phyloP scores from a whole-genome alignment of 495 filamentous ascomycete species.

The Barbatosphaeria neglecta region DNA sequence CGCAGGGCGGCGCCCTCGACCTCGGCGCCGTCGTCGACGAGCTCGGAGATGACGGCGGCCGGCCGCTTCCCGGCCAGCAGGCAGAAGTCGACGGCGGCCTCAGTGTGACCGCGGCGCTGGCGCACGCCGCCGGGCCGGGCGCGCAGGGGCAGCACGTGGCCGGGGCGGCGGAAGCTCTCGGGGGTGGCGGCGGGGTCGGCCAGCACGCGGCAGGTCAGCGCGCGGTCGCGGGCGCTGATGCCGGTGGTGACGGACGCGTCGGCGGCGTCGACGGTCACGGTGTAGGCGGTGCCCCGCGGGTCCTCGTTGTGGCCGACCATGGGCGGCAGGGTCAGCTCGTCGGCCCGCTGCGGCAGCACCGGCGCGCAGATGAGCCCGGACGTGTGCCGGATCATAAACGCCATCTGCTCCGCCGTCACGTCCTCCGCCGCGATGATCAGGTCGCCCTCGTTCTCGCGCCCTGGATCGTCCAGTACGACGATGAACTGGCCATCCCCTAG shows the following conservation, averaged over 20 bases:
- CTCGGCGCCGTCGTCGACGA: constrained; percentile 68
- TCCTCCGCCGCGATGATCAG: constrained; percentile 86
- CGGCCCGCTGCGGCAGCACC: constrained; percentile 52
- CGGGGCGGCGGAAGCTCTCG: constrained; percentile 64
- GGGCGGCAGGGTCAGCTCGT: constrained; percentile 63
- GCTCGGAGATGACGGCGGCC: constrained; percentile 74
- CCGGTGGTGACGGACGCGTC: constrained; percentile 69
- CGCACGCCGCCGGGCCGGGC: constrained; percentile 72
- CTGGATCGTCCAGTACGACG: constrained; percentile 78
- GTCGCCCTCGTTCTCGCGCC: constrained; percentile 96
- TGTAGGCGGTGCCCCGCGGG: constrained; percentile 85
- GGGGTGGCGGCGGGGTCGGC: constrained; percentile 50
- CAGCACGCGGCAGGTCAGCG: constrained; percentile 68
- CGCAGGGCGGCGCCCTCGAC: constrained; percentile 43
- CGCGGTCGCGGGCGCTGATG: constrained; percentile 79
- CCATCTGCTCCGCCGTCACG: constrained; percentile 81
- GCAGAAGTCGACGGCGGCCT: constrained; percentile 84
- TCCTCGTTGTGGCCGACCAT: constrained; percentile 81
- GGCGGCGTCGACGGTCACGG: constrained; percentile 69
- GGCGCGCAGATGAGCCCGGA: constrained; percentile 89
- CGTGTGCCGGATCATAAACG: constrained; percentile 83
- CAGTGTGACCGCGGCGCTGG: constrained; percentile 75
- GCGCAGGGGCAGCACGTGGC: constrained; percentile 80
- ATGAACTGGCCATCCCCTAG: constrained; percentile 85
- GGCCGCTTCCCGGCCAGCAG: constrained; percentile 60